Evolutionary conservation across 768 basidiomycete genomes (phyloP), one percentile per base, ranked within the genome.

Genomic region (Austroboletus eburneus): DNA sequence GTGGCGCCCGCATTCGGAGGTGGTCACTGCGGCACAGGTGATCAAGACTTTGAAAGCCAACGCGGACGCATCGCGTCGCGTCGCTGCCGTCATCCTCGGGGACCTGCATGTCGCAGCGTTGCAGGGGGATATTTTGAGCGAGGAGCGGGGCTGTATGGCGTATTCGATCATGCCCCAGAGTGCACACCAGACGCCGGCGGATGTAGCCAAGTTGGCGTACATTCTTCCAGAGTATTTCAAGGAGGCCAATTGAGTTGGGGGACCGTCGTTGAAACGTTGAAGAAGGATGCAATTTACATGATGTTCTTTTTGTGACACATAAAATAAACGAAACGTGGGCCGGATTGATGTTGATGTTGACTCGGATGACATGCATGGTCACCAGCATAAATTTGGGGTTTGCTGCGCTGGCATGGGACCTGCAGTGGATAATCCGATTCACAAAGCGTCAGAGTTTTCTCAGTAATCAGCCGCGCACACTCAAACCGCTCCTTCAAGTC

Each of bases 1-100:
- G 2, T 99, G 94, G 94, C 72, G 94, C 24, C 81, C 81, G 4
- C 76, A 85, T 27, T 78, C 82, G 22, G 86, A 79, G 10, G 76
- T 85, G 5, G 95, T 98, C 45, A 97, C 95, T 1, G 83, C 91
- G 3, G 84, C 87, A 3, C 90, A 96, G 57, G 91, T 98, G 23
- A 76, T 93, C 74, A 86, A 89, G 66, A 93, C 89, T 1, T 80
- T 98, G 32, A 75, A 82, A 41, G 76, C 78, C 20, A 99, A 99
- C 63, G 91, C 93, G 2, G 78, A 83, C n/a, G 86, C 86, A 10
- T 85, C 91, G 14, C 83, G 91, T 42, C 77, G 79, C 45, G 87
- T 91, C 42, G 82, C 83, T 0, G 83, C 76, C 3, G 71, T 73
- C 7, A 75, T 91, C 49, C 75, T 91, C 24, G 81, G 83, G 23